phyloP scores from a whole-genome alignment of 2,329 filamentous ascomycete species.

The Emergomyces pasteurianus region DNA sequence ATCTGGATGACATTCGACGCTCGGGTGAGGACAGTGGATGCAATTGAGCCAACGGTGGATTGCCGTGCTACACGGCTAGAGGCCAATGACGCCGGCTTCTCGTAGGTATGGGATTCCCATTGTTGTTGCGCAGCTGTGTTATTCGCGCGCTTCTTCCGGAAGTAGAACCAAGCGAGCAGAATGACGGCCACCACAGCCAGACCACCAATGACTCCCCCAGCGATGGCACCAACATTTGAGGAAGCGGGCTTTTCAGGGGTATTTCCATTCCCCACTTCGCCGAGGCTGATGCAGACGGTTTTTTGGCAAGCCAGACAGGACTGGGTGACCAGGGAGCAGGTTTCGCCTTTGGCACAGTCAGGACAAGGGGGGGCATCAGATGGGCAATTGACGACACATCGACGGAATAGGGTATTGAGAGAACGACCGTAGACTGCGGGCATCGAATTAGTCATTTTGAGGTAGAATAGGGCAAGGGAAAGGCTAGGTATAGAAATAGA shows the following conservation, averaged over 20 bases:
- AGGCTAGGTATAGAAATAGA: background rate
- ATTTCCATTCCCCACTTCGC: slow-evolving; percentile 24
- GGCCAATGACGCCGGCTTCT: slow-evolving; percentile 46
- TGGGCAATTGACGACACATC: slow-evolving; percentile 47
- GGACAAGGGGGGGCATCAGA: slow-evolving; percentile 45
- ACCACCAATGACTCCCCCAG: slow-evolving; percentile 81
- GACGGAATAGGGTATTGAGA: slow-evolving; percentile 38
- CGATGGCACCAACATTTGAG: slow-evolving; percentile 72
- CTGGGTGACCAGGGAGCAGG: slow-evolving; percentile 48
- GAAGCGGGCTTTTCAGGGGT: slow-evolving; percentile 22
- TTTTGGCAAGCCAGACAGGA: slow-evolving; percentile 50
- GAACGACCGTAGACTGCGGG: slow-evolving; percentile 15
- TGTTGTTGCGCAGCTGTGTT: slow-evolving; percentile 42
- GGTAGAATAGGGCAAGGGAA: no score
- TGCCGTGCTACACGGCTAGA: slow-evolving; percentile 51
- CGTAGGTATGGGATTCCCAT: slow-evolving; percentile 40
- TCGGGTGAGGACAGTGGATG: slow-evolving; percentile 86
- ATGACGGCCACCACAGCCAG: slow-evolving; percentile 60
- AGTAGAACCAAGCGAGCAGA: slow-evolving; percentile 77
- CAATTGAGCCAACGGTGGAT: slow-evolving; percentile 82
- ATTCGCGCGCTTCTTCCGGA: slow-evolving; percentile 59
- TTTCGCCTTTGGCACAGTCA: slow-evolving; percentile 42
- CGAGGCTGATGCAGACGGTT: slow-evolving; percentile 42
- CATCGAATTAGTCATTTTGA: background rate
- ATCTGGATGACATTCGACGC: slow-evolving; percentile 99